phyloP scores from a whole-genome alignment of 225 moss, liverwort and hornwort species.

The Pseudisothecium myosuroides region DNA sequence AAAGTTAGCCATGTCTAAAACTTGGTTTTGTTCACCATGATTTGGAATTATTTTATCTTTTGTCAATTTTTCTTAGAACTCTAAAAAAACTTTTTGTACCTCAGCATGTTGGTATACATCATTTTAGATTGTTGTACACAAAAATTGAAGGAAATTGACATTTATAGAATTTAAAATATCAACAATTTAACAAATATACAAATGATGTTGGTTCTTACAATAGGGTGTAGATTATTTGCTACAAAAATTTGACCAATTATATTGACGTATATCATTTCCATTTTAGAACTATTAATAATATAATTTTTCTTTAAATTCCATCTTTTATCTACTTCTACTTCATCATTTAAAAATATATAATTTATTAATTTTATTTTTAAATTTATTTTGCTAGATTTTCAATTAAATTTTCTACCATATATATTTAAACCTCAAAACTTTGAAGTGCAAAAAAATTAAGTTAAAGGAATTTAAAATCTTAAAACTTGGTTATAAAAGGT shows the following conservation, averaged over 20 bases:
- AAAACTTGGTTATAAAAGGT: rapidly evolving
- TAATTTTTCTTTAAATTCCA: not conserved
- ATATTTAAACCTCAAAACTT: not conserved
- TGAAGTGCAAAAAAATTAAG: not conserved
- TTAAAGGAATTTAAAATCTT: not conserved
- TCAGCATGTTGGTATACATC: no score
- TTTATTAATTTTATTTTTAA: not conserved
- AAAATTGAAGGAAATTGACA: no score
- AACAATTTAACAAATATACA: no score
- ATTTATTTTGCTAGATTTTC: not conserved
- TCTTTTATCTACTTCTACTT: not conserved
- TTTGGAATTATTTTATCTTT: no score
- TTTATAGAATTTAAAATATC: no score
- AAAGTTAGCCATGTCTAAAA: no score
- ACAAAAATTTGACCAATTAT: not conserved
- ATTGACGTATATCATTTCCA: not conserved
- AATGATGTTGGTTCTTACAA: no score
- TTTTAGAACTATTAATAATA: not conserved
- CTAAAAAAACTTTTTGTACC: no score
- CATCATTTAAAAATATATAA: not conserved
- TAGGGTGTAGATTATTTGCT: not conserved
- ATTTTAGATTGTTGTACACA: no score
- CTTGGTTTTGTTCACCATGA: no score
- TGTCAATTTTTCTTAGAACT: no score
- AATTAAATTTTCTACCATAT: not conserved